Evolutionary conservation across 495 filamentous ascomycete species (phyloP).

Genomic region (Zalerion maritima): DNA sequence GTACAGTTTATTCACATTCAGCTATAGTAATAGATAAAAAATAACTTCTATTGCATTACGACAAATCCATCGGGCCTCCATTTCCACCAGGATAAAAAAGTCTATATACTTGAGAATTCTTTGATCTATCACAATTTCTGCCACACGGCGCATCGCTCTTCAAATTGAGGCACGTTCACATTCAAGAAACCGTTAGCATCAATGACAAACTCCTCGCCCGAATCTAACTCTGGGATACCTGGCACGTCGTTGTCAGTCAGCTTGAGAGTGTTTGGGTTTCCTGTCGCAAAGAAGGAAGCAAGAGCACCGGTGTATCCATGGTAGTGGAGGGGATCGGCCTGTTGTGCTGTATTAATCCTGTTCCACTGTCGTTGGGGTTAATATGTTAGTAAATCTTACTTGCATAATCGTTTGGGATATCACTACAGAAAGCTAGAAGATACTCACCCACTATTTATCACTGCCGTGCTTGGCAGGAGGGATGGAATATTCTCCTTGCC

Average conservation of each 20-base stretch:
- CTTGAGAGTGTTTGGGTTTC: slow-evolving; percentile 43
- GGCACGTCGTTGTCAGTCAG: slow-evolving; percentile 30
- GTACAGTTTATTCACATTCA: too few relatives aligned
- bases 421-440: slow-evolving; percentile 3
- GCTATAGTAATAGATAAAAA: too few relatives aligned
- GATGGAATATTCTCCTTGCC: slow-evolving; percentile 45
- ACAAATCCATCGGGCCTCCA: too few relatives aligned
- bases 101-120: too few relatives aligned
- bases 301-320: slow-evolving; percentile 44
- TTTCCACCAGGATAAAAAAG: too few relatives aligned
- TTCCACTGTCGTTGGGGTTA: slow-evolving; percentile 35
- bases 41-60: too few relatives aligned
- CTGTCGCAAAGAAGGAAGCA: slow-evolving; percentile 43
- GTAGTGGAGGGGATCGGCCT: slow-evolving; percentile 37
- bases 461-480: slow-evolving; percentile 42
- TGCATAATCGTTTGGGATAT: too few relatives aligned
- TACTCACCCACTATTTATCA: slow-evolving; percentile 41
- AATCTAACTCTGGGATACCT: slow-evolving; percentile 30
- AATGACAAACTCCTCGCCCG: slow-evolving; percentile 37
- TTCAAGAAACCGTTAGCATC: slow-evolving; percentile 26
- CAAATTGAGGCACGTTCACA: slow-evolving; percentile 21
- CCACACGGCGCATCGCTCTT: slow-evolving; percentile 41
- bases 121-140: too few relatives aligned
- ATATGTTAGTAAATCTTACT: too few relatives aligned
- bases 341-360: slow-evolving; percentile 36